Percentiles rank a stretch among this genome's conserved stretches.
These are phyloP conservation scores for Neurospora tetraspora DNA, from an alignment of 495 filamentous ascomycete species.

Conservation along the genomic window DNA sequence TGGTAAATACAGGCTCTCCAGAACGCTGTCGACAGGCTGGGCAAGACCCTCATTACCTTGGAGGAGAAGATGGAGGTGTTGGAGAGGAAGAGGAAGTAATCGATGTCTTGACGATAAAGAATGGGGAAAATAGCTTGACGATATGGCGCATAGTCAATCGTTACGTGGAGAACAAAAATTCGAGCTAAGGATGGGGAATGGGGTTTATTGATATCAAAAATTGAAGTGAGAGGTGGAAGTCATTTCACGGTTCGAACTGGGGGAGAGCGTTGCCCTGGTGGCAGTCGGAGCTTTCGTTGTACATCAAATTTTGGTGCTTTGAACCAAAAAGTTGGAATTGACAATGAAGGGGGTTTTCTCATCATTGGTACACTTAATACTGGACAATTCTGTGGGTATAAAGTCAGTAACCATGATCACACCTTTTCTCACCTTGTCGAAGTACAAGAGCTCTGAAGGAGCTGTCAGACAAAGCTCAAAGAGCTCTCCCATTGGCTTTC, in stretches of 20 bases:
- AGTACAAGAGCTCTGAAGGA: background rate
- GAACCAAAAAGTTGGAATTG: background rate
- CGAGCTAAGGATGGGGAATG: background rate
- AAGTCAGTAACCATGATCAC: background rate
- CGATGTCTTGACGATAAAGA: slow-evolving; percentile 4
- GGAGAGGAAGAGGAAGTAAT: slow-evolving; percentile 40
- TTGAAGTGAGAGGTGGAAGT: background rate
- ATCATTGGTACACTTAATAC: background rate
- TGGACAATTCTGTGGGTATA: background rate
- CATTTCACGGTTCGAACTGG: background rate
- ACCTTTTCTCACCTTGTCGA: background rate
- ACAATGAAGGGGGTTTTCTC: background rate
- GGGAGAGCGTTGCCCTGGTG: background rate
- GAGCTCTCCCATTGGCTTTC: background rate
- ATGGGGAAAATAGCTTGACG: background rate
- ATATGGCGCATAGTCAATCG: background rate
- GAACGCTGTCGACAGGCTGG: slow-evolving; percentile 73
- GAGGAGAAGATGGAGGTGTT: slow-evolving; percentile 71
- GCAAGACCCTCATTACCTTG: slow-evolving; percentile 67
- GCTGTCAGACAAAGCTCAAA: background rate
- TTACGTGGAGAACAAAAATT: background rate
- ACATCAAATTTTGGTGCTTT: background rate
- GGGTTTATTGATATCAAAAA: background rate
- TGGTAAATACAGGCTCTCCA: slow-evolving; percentile 60
- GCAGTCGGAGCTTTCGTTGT: background rate